phyloP scores from a whole-genome alignment of 225 moss, liverwort and hornwort genomes.

The Bryoerythrophyllum caledonicum region DNA sequence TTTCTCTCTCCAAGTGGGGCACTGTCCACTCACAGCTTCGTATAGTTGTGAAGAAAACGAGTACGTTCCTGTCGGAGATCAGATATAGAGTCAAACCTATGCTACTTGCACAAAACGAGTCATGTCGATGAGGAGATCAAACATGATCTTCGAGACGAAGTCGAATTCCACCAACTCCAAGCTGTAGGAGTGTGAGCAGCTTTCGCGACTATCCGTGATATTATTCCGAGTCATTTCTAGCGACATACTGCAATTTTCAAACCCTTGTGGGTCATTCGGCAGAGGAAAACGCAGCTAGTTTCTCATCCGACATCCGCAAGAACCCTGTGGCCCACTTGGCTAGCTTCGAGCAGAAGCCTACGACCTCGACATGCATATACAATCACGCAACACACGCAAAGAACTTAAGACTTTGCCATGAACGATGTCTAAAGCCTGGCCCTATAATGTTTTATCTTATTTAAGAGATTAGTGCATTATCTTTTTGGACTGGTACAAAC shows the following conservation, averaged over 20 bases:
- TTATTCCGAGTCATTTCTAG: background rate
- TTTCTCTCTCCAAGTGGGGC: background rate
- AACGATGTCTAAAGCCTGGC: background rate
- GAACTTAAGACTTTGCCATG: background rate
- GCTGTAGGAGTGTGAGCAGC: background rate
- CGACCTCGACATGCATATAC: background rate
- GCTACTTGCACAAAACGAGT: background rate
- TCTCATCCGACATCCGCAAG: background rate
- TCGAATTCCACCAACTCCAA: background rate
- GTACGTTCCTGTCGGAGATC: background rate
- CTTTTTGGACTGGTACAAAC: background rate
- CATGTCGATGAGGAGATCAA: background rate
- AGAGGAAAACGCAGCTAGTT: background rate
- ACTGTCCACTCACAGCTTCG: too few relatives aligned
- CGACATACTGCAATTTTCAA: too few relatives aligned
- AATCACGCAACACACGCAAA: conserved; percentile 6
- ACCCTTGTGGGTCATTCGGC: background rate
- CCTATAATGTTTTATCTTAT: background rate
- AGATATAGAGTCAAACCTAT: background rate
- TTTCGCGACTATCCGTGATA: background rate
- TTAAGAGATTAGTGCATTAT: background rate
- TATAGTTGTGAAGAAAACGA: background rate
- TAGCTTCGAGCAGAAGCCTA: background rate
- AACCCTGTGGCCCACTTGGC: conserved; percentile 12
- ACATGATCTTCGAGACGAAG: background rate